These are phyloP conservation scores for Starmera quercuum DNA, from an alignment of 805 yeast genomes.

Conservation along the genomic window DNA sequence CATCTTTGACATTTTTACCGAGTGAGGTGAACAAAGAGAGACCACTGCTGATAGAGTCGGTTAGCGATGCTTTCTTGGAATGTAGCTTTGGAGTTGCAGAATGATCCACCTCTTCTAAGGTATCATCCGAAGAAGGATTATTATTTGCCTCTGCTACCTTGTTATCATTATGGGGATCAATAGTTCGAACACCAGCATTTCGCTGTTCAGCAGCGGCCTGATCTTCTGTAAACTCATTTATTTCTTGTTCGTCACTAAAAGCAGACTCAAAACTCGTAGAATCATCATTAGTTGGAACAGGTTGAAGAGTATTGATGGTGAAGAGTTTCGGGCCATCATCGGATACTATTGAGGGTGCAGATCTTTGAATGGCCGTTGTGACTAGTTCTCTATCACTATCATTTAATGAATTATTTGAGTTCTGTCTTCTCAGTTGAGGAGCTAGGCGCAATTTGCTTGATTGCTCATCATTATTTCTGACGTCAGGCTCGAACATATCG, in stretches of 20 bases:
- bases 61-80: slow-evolving; percentile 11
- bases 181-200: slow-evolving; percentile 17
- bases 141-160: background rate
- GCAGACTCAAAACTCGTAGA: background rate
- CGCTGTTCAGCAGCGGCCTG: slow-evolving; percentile 8
- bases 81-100: background rate
- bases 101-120: background rate
- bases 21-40: slow-evolving; percentile 10
- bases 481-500: slow-evolving; percentile 24
- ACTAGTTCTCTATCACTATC: slow-evolving; percentile 17
- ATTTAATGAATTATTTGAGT: slow-evolving; percentile 15
- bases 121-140: background rate
- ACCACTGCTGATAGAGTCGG: slow-evolving; percentile 13
- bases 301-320: slow-evolving; percentile 3
- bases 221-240: slow-evolving; percentile 1
- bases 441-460: slow-evolving; percentile 15
- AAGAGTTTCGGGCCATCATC: slow-evolving; percentile 14
- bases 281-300: background rate
- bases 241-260: background rate
- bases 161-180: slow-evolving; percentile 12
- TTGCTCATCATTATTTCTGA: slow-evolving; percentile 22
- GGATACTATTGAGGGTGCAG: slow-evolving; percentile 7
- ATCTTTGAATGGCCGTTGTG: slow-evolving; percentile 8
- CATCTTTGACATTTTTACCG: slow-evolving; percentile 2
- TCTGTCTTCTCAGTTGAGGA: slow-evolving; percentile 19